Conservation (phyloP, 495 filamentous ascomycete genomes). For the Mycothermus thermophilus region DNA sequence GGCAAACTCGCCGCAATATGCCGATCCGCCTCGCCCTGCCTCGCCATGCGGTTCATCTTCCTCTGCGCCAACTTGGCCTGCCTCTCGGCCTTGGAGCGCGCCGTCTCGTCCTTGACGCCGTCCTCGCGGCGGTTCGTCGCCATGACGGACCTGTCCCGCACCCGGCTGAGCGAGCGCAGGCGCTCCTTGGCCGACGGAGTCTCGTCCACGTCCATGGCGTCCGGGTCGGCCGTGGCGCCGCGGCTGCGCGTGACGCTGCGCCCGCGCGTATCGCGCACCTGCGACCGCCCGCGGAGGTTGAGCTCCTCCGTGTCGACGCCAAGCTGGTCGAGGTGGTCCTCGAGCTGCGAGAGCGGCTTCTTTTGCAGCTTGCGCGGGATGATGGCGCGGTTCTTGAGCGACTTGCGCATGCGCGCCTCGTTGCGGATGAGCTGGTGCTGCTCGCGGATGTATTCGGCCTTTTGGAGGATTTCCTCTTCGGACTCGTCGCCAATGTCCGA, state of each 20-base stretch:
- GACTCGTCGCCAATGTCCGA: slow-evolving; percentile 65
- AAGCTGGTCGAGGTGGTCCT: slow-evolving; percentile 65
- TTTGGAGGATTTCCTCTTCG: slow-evolving; percentile 71
- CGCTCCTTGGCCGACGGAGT: slow-evolving; percentile 40
- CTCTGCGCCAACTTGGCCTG: slow-evolving; percentile 80
- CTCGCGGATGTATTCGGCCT: slow-evolving; percentile 89
- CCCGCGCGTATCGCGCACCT: slow-evolving; percentile 42
- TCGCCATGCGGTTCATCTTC: slow-evolving; percentile 96
- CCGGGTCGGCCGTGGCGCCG: slow-evolving; percentile 40
- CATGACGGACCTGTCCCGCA: slow-evolving; percentile 49
- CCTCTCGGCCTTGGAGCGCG: slow-evolving; percentile 67
- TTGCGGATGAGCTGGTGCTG: slow-evolving; percentile 80
- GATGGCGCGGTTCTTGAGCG: slow-evolving; percentile 84
- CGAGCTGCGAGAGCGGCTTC: slow-evolving; percentile 68
- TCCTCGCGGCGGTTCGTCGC: slow-evolving; percentile 70
- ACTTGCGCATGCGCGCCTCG: slow-evolving; percentile 82
- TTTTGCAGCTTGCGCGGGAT: slow-evolving; percentile 70
- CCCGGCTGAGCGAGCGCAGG: slow-evolving; percentile 61
- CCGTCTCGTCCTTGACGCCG: slow-evolving; percentile 48
- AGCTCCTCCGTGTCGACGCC: slow-evolving; percentile 73
- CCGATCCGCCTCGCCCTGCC: slow-evolving; percentile 90
- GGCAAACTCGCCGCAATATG: slow-evolving; percentile 68
- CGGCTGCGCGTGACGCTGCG: slow-evolving; percentile 40
- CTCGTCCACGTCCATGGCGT: slow-evolving; percentile 78
- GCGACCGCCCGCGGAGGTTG: slow-evolving; percentile 51